These are phyloP conservation scores for Hyaloscypha finlandica DNA, from an alignment of 495 filamentous ascomycete species.

Conservation along the genomic window DNA sequence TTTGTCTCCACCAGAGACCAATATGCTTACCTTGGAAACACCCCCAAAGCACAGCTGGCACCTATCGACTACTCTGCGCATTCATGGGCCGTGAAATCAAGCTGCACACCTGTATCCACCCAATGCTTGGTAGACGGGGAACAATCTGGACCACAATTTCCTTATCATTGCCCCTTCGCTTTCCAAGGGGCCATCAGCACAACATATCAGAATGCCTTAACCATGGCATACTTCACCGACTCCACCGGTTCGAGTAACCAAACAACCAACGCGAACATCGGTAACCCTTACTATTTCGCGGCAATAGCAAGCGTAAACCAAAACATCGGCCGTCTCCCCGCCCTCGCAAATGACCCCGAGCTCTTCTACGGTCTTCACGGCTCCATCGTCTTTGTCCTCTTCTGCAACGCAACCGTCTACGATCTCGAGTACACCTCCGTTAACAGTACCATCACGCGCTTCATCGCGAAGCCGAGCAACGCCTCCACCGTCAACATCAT, in stretches of 20 bases:
- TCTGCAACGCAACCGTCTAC: not conserved
- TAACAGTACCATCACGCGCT: not conserved
- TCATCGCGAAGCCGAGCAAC: not conserved
- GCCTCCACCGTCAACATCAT: not conserved
- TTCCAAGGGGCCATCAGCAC: not conserved
- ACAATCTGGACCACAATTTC: not conserved
- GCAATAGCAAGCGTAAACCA: not conserved
- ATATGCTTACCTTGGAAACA: not conserved
- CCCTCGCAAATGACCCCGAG: not conserved
- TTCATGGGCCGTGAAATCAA: not conserved
- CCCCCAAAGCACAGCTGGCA: not conserved
- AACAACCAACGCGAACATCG: not conserved
- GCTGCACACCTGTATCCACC: not conserved
- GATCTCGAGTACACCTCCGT: not conserved
- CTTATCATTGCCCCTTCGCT: not conserved
- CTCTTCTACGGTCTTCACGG: not conserved
- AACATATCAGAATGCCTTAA: not conserved
- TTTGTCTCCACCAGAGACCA: not conserved
- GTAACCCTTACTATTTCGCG: not conserved
- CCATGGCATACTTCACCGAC: not conserved
- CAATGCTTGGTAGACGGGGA: not conserved
- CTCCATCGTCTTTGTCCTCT: not conserved
- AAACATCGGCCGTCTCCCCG: not conserved
- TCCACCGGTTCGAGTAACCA: not conserved
- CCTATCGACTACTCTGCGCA: not conserved